A percentile compares a stretch with the other conserved stretches of the same genome.
Conservation (phyloP, 345 rosid genomes). For the Lepidium aucheri region DNA sequence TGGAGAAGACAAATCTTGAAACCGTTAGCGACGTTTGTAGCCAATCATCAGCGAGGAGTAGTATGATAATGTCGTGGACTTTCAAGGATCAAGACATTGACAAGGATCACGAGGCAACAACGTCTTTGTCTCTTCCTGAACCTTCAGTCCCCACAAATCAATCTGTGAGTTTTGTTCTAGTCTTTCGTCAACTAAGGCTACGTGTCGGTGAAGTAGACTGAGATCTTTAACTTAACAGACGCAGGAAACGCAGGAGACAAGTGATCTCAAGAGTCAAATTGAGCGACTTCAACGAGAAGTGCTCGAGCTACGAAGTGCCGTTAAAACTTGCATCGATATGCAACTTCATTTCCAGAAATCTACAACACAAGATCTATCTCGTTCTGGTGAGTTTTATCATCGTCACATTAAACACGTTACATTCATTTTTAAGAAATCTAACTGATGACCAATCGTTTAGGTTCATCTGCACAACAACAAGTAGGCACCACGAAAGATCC, state of each 20-base stretch:
- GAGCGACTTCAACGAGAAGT: constrained; percentile 65
- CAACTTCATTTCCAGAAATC: constrained; percentile 45
- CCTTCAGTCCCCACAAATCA: constrained; percentile 23
- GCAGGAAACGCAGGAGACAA: constrained; percentile 63
- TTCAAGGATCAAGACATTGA: constrained; percentile 36
- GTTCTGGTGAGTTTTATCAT: constrained; percentile 36
- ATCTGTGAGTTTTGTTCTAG: constrained; percentile 36
- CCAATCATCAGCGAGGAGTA: constrained; percentile 33
- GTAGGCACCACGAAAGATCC: constrained; percentile 27
- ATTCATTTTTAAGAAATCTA: not conserved
- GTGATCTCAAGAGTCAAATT: constrained; percentile 58
- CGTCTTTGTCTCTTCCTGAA: constrained; percentile 21
- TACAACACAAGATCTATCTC: constrained; percentile 30
- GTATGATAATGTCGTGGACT: constrained; percentile 41
- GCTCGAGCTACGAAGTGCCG: constrained; percentile 47
- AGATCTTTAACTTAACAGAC: not conserved
- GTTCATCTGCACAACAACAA: constrained; percentile 22
- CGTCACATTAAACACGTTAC: not conserved
- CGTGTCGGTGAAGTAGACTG: not conserved
- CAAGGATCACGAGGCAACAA: constrained; percentile 29
- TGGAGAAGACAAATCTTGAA: constrained; percentile 29
- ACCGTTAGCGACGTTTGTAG: constrained; percentile 33
- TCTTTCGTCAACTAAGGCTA: not conserved
- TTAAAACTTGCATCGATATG: constrained; percentile 55
- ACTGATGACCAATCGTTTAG: constrained; percentile 1